Evolutionary conservation across 345 rosid genomes (phyloP).

Genomic region (Kandelia obovata): DNA sequence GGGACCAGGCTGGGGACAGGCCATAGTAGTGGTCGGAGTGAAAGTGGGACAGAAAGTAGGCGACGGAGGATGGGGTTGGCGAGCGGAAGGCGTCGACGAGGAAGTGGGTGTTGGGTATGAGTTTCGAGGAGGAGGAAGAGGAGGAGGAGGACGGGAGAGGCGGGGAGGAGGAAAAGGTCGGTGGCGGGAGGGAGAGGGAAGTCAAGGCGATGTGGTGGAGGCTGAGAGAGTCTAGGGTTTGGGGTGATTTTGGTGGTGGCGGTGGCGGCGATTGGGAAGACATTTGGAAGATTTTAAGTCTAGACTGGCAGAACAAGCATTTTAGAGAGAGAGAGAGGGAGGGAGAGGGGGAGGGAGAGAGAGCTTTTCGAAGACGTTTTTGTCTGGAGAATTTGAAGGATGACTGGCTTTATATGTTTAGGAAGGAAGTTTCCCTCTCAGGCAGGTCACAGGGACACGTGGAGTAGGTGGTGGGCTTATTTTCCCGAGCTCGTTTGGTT

Average conservation of each 20-base stretch:
- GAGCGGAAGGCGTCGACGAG: constrained; percentile 73
- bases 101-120: constrained; percentile 73
- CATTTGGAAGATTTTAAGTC: no score
- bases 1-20: constrained; percentile 67
- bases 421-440: constrained; percentile 8
- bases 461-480: neutral
- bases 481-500: neutral
- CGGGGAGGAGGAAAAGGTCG: constrained; percentile 16
- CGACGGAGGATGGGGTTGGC: constrained; percentile 34
- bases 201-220: constrained; percentile 46
- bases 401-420: neutral
- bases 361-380: no score
- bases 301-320: no score
- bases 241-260: constrained; percentile 1
- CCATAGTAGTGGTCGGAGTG: constrained; percentile 88
- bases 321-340: no score
- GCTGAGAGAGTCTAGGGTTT: constrained; percentile 48
- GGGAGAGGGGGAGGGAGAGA: no score
- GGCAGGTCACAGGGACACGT: neutral
- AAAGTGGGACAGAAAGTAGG: constrained; percentile 90
- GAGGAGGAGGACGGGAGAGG: constrained; percentile 35
- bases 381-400: no score
- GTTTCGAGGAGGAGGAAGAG: constrained; percentile 49
- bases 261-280: no score
- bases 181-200: constrained; percentile 25